Base-by-base conservation (phyloP, 2,329 filamentous ascomycete genomes). In the Lasiodiplodia gonubiensis region DNA sequence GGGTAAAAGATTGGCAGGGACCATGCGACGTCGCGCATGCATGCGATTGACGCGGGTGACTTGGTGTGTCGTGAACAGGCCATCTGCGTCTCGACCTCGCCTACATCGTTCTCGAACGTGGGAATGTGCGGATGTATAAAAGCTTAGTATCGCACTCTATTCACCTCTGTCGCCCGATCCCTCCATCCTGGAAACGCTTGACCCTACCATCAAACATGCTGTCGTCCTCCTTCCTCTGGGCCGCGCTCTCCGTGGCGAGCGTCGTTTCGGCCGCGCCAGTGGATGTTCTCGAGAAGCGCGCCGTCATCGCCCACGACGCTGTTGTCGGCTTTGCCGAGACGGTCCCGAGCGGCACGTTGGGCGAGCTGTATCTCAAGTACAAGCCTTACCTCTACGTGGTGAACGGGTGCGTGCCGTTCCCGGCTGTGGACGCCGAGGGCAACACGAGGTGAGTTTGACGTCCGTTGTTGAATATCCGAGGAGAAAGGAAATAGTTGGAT, bases 401-500 rank as follows among this genome's bases (percentile, higher is more conserved):
- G 21, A 85, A 86, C 71, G 87, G 88, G 54, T 90, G 88, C 69
- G 87, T 89, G 10, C 86, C 87, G 0, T 90, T 88, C 72, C 87
- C 87, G 0, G 87, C 84, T 1, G 87, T 90, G 1, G 85, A 90
- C 69, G 81, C 81, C 0, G 75, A 78, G 0, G 88, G 88, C 2
- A 81, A 89, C 70, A 88, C 85, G 18, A 80, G 82, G 87, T 88
- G 74, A 68, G 80, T 71, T 33, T 5, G 39, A 1, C 51, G 25
- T 54, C 25, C 1, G 30, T 33, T 33, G 30, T 33, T 6, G 30
- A 6, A 33, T 10, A 33, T 42, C 30, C 21, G 21, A 51, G 23
- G 14, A 14, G 14, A 2, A 51, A 51, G 12, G 23, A 25, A n/a
- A n/a, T n/a, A n/a, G 8, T 2, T 30, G 18, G 14, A 33, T 5